These are phyloP conservation scores for Clonostachys rosea DNA, from an alignment of 2,329 filamentous ascomycete genomes.

Conservation along the genomic window DNA sequence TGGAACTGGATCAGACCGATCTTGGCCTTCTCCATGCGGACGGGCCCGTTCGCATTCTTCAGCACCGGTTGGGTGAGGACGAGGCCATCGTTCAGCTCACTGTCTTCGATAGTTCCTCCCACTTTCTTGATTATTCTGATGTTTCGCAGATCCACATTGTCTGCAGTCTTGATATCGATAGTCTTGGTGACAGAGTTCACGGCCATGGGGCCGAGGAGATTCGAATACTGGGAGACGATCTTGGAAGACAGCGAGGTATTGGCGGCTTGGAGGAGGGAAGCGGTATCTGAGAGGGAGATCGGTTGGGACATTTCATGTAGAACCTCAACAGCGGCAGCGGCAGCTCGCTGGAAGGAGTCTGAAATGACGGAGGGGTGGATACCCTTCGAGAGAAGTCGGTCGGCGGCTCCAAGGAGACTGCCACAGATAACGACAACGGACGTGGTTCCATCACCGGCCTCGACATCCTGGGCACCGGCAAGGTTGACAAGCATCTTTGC, in stretches of 20 bases:
- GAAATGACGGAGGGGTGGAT: slow-evolving; percentile 98
- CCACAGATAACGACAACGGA: slow-evolving; percentile 98
- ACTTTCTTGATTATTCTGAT: slow-evolving; percentile 97
- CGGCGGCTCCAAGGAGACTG: slow-evolving; percentile 88
- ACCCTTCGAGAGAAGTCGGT: slow-evolving; percentile 84
- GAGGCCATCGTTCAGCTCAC: slow-evolving; percentile 91
- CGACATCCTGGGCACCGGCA: slow-evolving; percentile 94
- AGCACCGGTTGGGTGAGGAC: slow-evolving; percentile 89
- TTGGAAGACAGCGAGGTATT: slow-evolving; percentile 97
- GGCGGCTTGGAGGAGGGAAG: slow-evolving; percentile 90
- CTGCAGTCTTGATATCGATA: slow-evolving; percentile 90
- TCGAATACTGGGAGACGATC: slow-evolving; percentile 96
- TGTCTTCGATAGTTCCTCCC: slow-evolving; percentile 96
- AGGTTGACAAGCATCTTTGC: slow-evolving; percentile 99
- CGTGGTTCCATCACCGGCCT: slow-evolving; percentile 96
- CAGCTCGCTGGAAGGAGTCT: slow-evolving; percentile 94
- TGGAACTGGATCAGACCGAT: slow-evolving; percentile 99
- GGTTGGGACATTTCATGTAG: slow-evolving; percentile 95
- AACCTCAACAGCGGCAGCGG: slow-evolving; percentile 80
- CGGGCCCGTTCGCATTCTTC: slow-evolving; percentile 88
- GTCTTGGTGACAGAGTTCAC: slow-evolving; percentile 95
- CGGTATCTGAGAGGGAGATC: slow-evolving; percentile 81
- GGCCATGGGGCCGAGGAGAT: slow-evolving; percentile 92
- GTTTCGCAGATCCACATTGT: slow-evolving; percentile 95
- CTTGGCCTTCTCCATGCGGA: slow-evolving; percentile 92